Conservation (phyloP, 495 filamentous ascomycete genomes). For the Annulohypoxylon bovei region DNA sequence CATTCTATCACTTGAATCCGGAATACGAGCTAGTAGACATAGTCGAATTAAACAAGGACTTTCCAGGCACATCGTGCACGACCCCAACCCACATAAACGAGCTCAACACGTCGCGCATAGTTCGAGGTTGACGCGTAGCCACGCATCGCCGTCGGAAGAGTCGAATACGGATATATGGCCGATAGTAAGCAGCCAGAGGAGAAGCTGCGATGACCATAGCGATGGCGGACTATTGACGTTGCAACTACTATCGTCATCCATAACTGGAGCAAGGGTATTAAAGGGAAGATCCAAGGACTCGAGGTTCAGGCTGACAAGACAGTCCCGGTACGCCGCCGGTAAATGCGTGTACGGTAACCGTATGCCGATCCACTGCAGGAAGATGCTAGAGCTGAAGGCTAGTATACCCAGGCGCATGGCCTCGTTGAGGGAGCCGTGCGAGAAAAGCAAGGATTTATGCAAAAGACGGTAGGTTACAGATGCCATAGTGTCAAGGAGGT, state of each 20-base stretch:
- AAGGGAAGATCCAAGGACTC: background rate
- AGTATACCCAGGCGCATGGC: slow-evolving; percentile 54
- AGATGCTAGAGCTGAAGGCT: slow-evolving; percentile 50
- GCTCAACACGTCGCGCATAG: slow-evolving; percentile 40
- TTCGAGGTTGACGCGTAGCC: slow-evolving; percentile 43
- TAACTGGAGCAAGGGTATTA: background rate
- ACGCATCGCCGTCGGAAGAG: slow-evolving; percentile 34
- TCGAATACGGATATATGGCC: slow-evolving; percentile 49
- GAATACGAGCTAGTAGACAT: background rate
- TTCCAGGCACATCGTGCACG: slow-evolving; percentile 48
- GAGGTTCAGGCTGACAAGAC: slow-evolving; percentile 9
- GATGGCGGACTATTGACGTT: background rate
- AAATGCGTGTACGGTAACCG: slow-evolving; percentile 44
- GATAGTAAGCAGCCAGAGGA: slow-evolving; percentile 53
- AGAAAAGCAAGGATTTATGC: slow-evolving; percentile 40
- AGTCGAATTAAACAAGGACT: slow-evolving; percentile 25
- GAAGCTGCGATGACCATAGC: slow-evolving; percentile 9
- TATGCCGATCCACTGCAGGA: slow-evolving; percentile 52
- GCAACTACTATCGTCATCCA: background rate
- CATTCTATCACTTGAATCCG: background rate
- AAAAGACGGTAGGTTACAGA: slow-evolving; percentile 58
- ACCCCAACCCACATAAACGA: slow-evolving; percentile 50
- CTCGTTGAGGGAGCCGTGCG: slow-evolving; percentile 44
- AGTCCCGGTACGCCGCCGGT: slow-evolving; percentile 10
- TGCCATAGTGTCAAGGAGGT: slow-evolving; percentile 50